phyloP scores from a whole-genome alignment of 2,329 filamentous ascomycete species.

The Periconia macrospinosa region DNA sequence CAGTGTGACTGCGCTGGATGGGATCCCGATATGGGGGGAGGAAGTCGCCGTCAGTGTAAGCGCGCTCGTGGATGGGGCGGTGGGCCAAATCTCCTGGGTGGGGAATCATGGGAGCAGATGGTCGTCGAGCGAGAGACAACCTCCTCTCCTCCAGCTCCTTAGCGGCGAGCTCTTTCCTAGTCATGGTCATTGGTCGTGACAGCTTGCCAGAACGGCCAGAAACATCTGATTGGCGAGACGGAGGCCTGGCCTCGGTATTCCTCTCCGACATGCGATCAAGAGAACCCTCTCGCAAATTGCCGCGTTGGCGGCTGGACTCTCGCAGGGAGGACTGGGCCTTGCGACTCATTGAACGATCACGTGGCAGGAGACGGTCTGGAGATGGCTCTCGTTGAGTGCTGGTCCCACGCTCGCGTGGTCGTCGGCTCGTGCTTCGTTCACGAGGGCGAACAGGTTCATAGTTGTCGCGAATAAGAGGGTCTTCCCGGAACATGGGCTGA shows the following conservation, averaged over 20 bases:
- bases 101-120: constrained; percentile 77
- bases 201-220: constrained; percentile 33
- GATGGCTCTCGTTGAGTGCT: constrained; percentile 50
- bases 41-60: constrained; percentile 45
- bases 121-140: constrained; percentile 73
- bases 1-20: constrained; percentile 64
- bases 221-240: constrained; percentile 28
- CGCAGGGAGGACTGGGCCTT: constrained; percentile 30
- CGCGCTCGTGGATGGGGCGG: constrained; percentile 38
- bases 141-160: constrained; percentile 87
- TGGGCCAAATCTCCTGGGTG: constrained; percentile 62
- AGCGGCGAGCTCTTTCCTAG: constrained; percentile 56
- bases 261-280: constrained; percentile 29
- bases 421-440: constrained; percentile 56
- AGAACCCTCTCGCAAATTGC: constrained; percentile 36
- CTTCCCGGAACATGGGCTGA: constrained; percentile 68
- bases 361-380: constrained; percentile 44
- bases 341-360: constrained; percentile 42
- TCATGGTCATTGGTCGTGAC: constrained; percentile 32
- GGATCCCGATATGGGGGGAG: constrained; percentile 41
- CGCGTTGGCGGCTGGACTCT: constrained; percentile 38
- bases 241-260: constrained; percentile 15
- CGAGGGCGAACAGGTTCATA: constrained; percentile 60
- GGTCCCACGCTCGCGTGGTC: constrained; percentile 48
- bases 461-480: constrained; percentile 60